phyloP scores from a whole-genome alignment of 169 alveolate species.

The Plasmodium cynomolgi region DNA sequence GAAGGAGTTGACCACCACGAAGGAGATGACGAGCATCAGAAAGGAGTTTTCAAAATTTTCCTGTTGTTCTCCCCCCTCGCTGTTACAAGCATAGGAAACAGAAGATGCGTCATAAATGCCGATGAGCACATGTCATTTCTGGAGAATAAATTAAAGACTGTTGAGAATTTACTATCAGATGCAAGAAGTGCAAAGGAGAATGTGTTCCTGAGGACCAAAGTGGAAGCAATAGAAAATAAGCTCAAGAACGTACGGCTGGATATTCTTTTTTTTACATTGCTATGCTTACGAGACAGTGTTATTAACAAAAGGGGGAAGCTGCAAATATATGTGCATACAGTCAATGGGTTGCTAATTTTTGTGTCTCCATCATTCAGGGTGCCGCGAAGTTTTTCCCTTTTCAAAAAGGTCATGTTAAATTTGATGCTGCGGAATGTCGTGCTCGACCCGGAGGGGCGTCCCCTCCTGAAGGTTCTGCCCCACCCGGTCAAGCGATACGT shows the following conservation, averaged over 20 bases:
- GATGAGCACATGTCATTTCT: constrained; percentile 64
- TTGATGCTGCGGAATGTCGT: constrained; percentile 5
- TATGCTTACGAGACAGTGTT: constrained; percentile 81
- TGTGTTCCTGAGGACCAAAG: constrained; percentile 10
- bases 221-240: constrained; percentile 27
- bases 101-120: constrained; percentile 50
- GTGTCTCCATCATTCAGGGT: constrained; percentile 82
- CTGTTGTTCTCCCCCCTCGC: constrained; percentile 56
- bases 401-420: constrained; percentile 81
- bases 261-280: constrained; percentile 80
- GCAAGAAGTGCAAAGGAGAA: constrained; percentile 22
- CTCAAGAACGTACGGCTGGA: constrained; percentile 32
- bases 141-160: constrained; percentile 7
- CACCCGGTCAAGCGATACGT: constrained; percentile 10
- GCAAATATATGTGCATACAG: constrained; percentile 80
- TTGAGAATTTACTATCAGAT: not conserved
- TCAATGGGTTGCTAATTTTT: constrained; percentile 73
- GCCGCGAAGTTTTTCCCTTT: constrained; percentile 83
- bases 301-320: constrained; percentile 79
- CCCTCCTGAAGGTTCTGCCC: constrained; percentile 21
- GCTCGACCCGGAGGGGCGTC: constrained; percentile 1
- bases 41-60: constrained; percentile 20
- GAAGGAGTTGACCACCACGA: too few species aligned
- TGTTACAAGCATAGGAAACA: constrained; percentile 54
- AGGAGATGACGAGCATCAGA: not conserved